phyloP scores from a whole-genome alignment of 371 early-diverging fungal species.

The Massospora cicadina region DNA sequence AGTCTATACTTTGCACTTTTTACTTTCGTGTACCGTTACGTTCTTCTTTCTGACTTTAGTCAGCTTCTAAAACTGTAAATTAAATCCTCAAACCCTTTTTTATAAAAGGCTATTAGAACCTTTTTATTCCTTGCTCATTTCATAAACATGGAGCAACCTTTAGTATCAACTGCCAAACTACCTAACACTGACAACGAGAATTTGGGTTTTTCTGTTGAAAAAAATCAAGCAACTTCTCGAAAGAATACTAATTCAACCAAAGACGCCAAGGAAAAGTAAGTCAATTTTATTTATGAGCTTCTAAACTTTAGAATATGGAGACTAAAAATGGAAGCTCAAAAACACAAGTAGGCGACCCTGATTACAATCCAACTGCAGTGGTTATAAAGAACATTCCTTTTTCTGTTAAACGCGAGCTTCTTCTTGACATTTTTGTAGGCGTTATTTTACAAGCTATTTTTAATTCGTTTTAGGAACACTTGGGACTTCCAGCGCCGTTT shows the following conservation, averaged over 20 bases:
- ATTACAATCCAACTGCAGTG: slow-evolving; percentile 52
- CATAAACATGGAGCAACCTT: background rate
- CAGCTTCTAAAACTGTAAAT: background rate
- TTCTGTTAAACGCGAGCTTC: slow-evolving; percentile 51
- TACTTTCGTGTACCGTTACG: background rate
- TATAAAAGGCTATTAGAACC: background rate
- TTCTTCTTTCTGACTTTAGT: background rate
- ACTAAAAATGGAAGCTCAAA: background rate
- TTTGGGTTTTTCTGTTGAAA: background rate
- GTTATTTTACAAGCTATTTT: slow-evolving; percentile 1
- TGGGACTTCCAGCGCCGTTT: slow-evolving; percentile 52
- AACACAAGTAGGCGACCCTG: slow-evolving; percentile 19
- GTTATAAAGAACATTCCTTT: slow-evolving; percentile 75
- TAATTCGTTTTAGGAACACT: slow-evolving; percentile 19
- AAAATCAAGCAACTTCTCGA: background rate
- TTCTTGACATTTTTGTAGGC: slow-evolving; percentile 39
- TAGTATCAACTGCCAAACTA: background rate
- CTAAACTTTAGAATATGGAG: background rate
- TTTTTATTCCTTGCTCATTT: background rate
- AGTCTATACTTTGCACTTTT: background rate
- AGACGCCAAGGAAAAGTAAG: background rate
- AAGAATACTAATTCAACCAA: background rate
- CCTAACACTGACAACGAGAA: background rate
- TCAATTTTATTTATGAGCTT: background rate
- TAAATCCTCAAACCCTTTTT: background rate